phyloP scores from a whole-genome alignment of 164 flowering plant genomes.

The Chimonanthus praecox region DNA sequence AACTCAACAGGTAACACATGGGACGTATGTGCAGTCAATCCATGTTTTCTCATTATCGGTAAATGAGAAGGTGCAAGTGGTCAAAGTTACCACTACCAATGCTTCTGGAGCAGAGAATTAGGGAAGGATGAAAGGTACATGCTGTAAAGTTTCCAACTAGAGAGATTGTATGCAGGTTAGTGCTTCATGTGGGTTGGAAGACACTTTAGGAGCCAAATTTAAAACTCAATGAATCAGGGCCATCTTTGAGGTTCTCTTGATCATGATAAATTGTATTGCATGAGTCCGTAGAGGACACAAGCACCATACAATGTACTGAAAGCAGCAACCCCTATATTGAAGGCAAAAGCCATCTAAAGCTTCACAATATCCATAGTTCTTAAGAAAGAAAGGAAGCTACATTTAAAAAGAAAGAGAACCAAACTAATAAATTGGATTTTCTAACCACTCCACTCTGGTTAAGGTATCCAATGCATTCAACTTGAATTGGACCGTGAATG shows the following conservation, averaged over 20 bases:
- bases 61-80: too few relatives aligned
- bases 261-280: neutral
- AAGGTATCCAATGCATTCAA: too few relatives aligned
- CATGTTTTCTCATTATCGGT: neutral
- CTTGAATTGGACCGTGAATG: neutral
- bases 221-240: neutral
- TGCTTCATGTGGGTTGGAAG: neutral
- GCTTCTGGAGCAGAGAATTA: neutral
- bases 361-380: neutral
- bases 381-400: neutral
- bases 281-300: neutral
- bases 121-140: neutral
- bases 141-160: neutral
- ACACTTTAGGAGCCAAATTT: too few relatives aligned
- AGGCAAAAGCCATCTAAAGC: neutral
- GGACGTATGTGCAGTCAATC: neutral
- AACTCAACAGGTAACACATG: neutral
- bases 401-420: neutral
- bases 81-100: too few relatives aligned
- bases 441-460: neutral
- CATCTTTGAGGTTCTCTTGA: neutral
- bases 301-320: neutral
- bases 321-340: neutral
- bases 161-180: neutral
- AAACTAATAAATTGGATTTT: neutral